These are phyloP conservation scores for Zasmidium angulare DNA, from an alignment of 2,329 filamentous ascomycete species.

Conservation along the genomic window DNA sequence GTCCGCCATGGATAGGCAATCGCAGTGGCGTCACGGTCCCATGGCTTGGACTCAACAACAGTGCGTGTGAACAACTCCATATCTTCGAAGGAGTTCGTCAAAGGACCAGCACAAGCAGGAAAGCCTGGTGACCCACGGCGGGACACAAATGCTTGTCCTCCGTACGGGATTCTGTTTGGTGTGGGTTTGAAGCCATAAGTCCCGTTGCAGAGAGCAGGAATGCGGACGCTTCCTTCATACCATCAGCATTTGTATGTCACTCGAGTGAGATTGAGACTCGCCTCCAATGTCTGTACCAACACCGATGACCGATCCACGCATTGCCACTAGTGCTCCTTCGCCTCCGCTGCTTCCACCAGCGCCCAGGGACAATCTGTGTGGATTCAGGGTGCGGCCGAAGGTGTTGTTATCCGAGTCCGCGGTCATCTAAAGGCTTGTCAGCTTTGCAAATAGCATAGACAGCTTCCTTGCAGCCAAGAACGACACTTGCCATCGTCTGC, in stretches of 20 bases:
- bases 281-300: slow-evolving; percentile 63
- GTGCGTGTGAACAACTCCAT: slow-evolving; percentile 25
- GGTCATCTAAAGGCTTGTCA: too few relatives aligned
- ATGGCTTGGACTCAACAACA: slow-evolving; percentile 22
- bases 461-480: slow-evolving; percentile 7
- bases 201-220: slow-evolving; percentile 75
- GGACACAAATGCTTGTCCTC: slow-evolving; percentile 37
- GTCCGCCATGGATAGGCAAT: slow-evolving; percentile 50
- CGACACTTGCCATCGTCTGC: slow-evolving; percentile 48
- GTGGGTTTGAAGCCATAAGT: slow-evolving; percentile 32
- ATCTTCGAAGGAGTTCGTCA: slow-evolving; percentile 29
- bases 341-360: slow-evolving; percentile 67
- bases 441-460: background rate
- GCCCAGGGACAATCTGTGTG: slow-evolving; percentile 59
- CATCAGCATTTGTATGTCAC: background rate
- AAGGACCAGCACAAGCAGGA: slow-evolving; percentile 28
- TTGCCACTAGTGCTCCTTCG: slow-evolving; percentile 60
- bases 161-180: slow-evolving; percentile 17
- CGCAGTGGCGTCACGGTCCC: slow-evolving; percentile 31
- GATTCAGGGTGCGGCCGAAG: slow-evolving; percentile 57
- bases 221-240: slow-evolving; percentile 57
- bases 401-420: slow-evolving; percentile 36
- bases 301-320: slow-evolving; percentile 60
- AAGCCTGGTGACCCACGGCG: slow-evolving; percentile 47
- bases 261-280: background rate